These are phyloP conservation scores for Xanthoconium purpureum DNA, from an alignment of 768 basidiomycete genomes.

Conservation along the genomic window DNA sequence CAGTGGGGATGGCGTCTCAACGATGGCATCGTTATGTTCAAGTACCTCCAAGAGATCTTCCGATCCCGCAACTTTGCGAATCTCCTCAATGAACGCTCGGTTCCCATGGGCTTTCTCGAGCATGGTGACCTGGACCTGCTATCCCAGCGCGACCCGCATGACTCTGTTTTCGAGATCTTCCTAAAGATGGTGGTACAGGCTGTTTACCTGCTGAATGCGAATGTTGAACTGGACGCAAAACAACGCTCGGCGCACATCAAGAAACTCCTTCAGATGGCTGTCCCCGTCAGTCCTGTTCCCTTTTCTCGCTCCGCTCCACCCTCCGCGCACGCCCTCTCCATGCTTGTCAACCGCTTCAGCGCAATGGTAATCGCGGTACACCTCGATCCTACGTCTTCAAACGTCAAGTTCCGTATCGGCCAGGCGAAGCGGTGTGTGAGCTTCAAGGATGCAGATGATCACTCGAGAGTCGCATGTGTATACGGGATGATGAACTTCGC, in stretches of 20 bases:
- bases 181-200: slow-evolving; percentile 79
- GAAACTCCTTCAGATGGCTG: slow-evolving; percentile 68
- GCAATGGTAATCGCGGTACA: slow-evolving; percentile 68
- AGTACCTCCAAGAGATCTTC: slow-evolving; percentile 68
- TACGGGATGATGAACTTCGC: slow-evolving; percentile 72
- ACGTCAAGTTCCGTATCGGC: slow-evolving; percentile 51
- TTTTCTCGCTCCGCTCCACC: slow-evolving; percentile 57
- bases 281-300: slow-evolving; percentile 67
- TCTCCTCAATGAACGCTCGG: slow-evolving; percentile 55
- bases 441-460: slow-evolving; percentile 62
- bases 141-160: slow-evolving; percentile 45
- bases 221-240: slow-evolving; percentile 33
- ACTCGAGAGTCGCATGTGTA: slow-evolving; percentile 68
- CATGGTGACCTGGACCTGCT: slow-evolving; percentile 53
- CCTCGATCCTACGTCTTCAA: slow-evolving; percentile 53
- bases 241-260: slow-evolving; percentile 46
- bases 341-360: slow-evolving; percentile 79
- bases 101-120: slow-evolving; percentile 72
- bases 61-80: slow-evolving; percentile 73
- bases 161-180: slow-evolving; percentile 77
- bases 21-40: slow-evolving; percentile 56
- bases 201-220: slow-evolving; percentile 28
- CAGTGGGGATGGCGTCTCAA: slow-evolving; percentile 77
- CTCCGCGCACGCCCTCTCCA: slow-evolving; percentile 55
- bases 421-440: slow-evolving; percentile 64